Percentiles rank a stretch among this genome's conserved stretches.
Conservation (phyloP, 2,329 filamentous ascomycete species). For the Pyrenochaeta sp. region DNA sequence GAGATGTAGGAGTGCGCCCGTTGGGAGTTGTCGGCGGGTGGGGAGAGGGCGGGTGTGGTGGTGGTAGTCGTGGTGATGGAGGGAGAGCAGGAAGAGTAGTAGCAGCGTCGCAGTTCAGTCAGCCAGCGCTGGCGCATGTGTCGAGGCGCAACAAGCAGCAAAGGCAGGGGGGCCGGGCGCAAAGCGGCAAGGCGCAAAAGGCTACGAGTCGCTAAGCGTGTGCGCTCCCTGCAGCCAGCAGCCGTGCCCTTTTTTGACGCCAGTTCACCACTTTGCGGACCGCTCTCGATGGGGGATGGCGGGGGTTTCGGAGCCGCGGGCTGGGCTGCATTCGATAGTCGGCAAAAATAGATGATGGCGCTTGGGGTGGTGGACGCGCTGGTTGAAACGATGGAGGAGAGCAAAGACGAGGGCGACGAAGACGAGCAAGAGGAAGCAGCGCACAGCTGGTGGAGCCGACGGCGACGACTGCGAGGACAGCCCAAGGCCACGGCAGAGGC, state of each 20-base stretch:
- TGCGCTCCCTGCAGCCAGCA: slow-evolving; percentile 35
- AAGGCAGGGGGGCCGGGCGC: slow-evolving; percentile 19
- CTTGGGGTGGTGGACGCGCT: background rate
- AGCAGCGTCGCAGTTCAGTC: too few species aligned
- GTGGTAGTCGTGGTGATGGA: slow-evolving; percentile 25
- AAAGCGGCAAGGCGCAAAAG: slow-evolving; percentile 23
- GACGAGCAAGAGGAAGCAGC: too few species aligned
- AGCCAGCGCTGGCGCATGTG: slow-evolving; percentile 23
- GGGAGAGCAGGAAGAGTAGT: slow-evolving; percentile 16
- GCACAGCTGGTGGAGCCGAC: too few species aligned
- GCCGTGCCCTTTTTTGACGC: slow-evolving; percentile 22
- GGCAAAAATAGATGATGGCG: slow-evolving; percentile 30
- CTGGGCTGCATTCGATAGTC: slow-evolving; percentile 28
- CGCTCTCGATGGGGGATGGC: slow-evolving; percentile 20
- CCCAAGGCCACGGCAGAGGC: slow-evolving; percentile 5
- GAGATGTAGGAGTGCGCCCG: slow-evolving; percentile 38
- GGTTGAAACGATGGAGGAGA: too few species aligned
- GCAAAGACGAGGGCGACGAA: too few species aligned
- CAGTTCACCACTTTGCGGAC: slow-evolving; percentile 21
- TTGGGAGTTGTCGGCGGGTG: slow-evolving; percentile 48
- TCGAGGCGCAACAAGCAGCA: slow-evolving; percentile 25
- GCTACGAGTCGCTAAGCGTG: slow-evolving; percentile 25
- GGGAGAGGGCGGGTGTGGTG: slow-evolving; percentile 26
- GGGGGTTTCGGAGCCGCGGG: slow-evolving; percentile 17
- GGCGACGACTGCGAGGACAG: too few species aligned